Conservation (phyloP, 1,139 yeast species). For the Komagataea norvegica region DNA sequence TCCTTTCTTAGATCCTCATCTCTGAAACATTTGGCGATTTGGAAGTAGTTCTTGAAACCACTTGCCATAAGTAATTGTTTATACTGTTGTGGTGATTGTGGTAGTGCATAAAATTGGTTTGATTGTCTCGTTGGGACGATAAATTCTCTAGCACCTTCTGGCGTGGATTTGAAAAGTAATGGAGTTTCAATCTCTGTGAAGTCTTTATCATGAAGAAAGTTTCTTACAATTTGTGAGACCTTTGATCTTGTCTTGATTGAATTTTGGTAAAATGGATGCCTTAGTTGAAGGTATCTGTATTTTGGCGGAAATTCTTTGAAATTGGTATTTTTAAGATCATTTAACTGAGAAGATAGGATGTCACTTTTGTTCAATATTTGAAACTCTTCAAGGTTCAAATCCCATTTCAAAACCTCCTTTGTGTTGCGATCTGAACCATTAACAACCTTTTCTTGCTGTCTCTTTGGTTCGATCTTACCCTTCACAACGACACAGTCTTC, state of each 20-base stretch:
- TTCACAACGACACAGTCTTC: conserved; percentile 77
- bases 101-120: conserved; percentile 75
- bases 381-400: conserved; percentile 47
- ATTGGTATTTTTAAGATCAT: conserved; percentile 44
- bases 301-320: conserved; percentile 67
- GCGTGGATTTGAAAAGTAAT: conserved; percentile 85
- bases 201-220: conserved; percentile 40
- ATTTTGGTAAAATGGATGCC: conserved; percentile 57
- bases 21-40: conserved; percentile 88
- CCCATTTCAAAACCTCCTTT: conserved; percentile 41
- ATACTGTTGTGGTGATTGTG: conserved; percentile 97
- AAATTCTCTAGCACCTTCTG: conserved; percentile 97
- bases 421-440: conserved; percentile 15
- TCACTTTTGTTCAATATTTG: conserved; percentile 64
- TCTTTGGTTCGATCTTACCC: conserved; percentile 42
- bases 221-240: conserved; percentile 53
- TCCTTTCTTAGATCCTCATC: conserved; percentile 95
- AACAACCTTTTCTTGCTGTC: conserved; percentile 21
- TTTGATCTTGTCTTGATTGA: conserved; percentile 58
- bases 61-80: conserved; percentile 93
- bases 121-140: conserved; percentile 79
- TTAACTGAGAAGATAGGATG: conserved; percentile 66
- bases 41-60: conserved; percentile 82
- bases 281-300: conserved; percentile 72
- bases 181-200: conserved; percentile 94